A percentile compares a stretch with the other conserved stretches of the same genome.
These are phyloP conservation scores for Lichtheimia hyalospora DNA, from an alignment of 371 early-diverging fungal species.

Conservation along the genomic window DNA sequence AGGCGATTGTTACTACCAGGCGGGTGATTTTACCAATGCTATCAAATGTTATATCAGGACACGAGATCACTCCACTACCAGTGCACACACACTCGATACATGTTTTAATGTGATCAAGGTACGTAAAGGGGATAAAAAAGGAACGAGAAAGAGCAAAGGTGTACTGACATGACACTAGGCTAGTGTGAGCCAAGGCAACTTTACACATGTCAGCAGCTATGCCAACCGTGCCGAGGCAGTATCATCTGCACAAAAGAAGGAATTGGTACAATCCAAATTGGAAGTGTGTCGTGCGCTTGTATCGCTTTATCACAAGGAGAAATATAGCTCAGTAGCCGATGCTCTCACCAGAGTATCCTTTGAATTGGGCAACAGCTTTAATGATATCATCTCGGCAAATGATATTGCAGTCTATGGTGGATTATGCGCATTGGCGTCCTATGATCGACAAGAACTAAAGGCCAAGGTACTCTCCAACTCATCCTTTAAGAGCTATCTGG, in stretches of 20 bases:
- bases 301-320: constrained; percentile 42
- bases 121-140: background rate
- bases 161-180: background rate
- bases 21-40: constrained; percentile 71
- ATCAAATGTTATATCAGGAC: constrained; percentile 70
- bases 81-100: constrained; percentile 76
- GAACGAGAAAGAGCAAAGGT: background rate
- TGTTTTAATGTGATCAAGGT: constrained; percentile 82
- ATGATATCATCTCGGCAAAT: constrained; percentile 69
- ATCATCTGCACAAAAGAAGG: constrained; percentile 64
- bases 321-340: constrained; percentile 63
- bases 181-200: constrained; percentile 67
- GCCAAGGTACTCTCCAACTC: constrained; percentile 67
- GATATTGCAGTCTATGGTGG: constrained; percentile 86
- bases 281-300: constrained; percentile 70
- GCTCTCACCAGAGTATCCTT: constrained; percentile 67
- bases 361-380: constrained; percentile 45
- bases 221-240: constrained; percentile 74
- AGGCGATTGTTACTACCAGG: constrained; percentile 71
- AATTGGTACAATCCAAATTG: constrained; percentile 58
- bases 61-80: constrained; percentile 76
- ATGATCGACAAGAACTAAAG: constrained; percentile 71
- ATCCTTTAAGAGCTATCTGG: constrained; percentile 76
- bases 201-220: constrained; percentile 69
- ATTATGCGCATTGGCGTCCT: constrained; percentile 79